Evolutionary conservation across 106 monocot species (phyloP).

Genomic region (Dendrobium chrysotoxum): DNA sequence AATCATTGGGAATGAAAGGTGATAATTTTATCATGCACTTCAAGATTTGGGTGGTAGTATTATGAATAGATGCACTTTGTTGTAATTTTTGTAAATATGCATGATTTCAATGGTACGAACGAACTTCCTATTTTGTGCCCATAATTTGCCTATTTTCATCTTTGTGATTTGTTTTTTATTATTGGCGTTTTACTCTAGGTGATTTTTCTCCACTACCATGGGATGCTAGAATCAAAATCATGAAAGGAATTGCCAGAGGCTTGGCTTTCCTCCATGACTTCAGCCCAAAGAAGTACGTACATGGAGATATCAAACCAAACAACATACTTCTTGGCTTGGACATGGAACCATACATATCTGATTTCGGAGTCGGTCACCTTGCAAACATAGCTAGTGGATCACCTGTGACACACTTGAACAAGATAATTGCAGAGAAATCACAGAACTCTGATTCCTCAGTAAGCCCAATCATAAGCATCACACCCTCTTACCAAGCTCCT

Average conservation of each 20-base stretch:
- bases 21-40: background rate
- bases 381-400: conserved; percentile 55
- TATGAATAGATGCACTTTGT: background rate
- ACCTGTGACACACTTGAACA: conserved; percentile 26
- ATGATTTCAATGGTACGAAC: background rate
- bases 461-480: conserved; percentile 30
- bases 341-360: conserved; percentile 36
- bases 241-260: conserved; percentile 33
- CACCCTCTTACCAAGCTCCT: conserved; percentile 59
- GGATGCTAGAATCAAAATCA: conserved; percentile 25
- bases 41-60: background rate
- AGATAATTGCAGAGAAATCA: conserved; percentile 20
- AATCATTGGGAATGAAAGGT: background rate
- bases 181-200: background rate
- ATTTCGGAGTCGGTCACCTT: conserved; percentile 39
- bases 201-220: conserved; percentile 16
- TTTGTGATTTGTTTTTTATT: background rate
- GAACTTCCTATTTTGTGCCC: background rate
- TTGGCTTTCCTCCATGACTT: conserved; percentile 40
- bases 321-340: conserved; percentile 48
- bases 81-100: background rate
- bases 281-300: conserved; percentile 30
- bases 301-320: conserved; percentile 16
- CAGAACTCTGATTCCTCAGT: conserved; percentile 34
- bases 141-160: background rate